Evolutionary conservation across 1,284 basidiomycete species (phyloP), one percentile per base, ranked within the genome.

Genomic region (Phlebopus sp.): DNA sequence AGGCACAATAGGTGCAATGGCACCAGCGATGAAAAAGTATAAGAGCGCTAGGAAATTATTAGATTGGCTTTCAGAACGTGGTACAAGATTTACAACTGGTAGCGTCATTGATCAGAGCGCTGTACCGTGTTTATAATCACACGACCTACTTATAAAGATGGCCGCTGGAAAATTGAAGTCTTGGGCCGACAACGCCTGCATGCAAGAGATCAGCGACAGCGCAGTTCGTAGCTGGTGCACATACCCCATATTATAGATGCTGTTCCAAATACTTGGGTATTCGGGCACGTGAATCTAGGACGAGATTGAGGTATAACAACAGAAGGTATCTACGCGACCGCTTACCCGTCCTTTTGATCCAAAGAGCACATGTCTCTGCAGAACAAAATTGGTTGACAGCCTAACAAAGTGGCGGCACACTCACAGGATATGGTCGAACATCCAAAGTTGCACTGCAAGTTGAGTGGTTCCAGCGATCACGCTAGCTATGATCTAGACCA

Each of bases 21-120:
- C 70, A 32, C 78, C 77, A 19, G 71, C 56, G 40, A 79, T 49
- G 65, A 79, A 79, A 65, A 77, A 76, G 56, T 70, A 75, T 4
- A 67, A 44, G 4, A 78, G 60, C 1, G 63, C 73, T 69, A 23
- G 15, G 18, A 32, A 8, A 18, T 4, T n/a, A 15, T 54, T 36
- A 52, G 50, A 14, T 6, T 9, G 5, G 7, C n/a, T 3, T 2
- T 0, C 14, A 27, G 8, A 29, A 15, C 2, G 5, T 4, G 5
- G 50, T 31, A 19, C 23, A 25, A 21, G 11, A 8, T 17, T 50
- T 45, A 61, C 59, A 29, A 31, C 59, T 63, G 31, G 35, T n/a
- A 8, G 35, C n/a, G 19, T 39, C 17, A 21, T 42, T 18, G 19
- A 37, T 64, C 25, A 60, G 37, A 25, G 8, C 27, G 35, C 2